phyloP scores from a whole-genome alignment of 805 yeast species.

The Saccharomycopsis guyanensis region DNA sequence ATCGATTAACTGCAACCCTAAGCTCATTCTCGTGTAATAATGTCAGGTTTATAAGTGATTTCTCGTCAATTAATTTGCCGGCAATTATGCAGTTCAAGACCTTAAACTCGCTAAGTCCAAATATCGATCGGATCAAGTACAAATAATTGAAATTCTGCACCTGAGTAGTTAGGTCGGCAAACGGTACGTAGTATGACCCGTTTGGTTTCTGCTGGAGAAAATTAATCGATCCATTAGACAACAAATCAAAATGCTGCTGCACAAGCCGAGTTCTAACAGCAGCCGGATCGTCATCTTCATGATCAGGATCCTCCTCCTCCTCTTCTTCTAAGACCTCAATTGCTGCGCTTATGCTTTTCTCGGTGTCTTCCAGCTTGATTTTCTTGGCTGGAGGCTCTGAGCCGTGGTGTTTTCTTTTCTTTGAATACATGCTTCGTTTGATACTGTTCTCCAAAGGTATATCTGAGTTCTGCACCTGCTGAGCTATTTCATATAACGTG shows the following conservation, averaged over 20 bases:
- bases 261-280: constrained; percentile 12
- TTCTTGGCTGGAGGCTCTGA: constrained; percentile 24
- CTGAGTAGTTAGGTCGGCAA: constrained; percentile 38
- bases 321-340: constrained; percentile 23
- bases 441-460: constrained; percentile 13
- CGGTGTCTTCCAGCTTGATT: constrained; percentile 26
- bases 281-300: constrained; percentile 22
- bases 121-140: constrained; percentile 47
- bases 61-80: constrained; percentile 74
- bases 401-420: constrained; percentile 38
- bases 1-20: constrained; percentile 57
- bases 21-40: constrained; percentile 72
- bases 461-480: constrained; percentile 4
- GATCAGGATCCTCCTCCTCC: constrained; percentile 29
- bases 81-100: constrained; percentile 70
- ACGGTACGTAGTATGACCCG: constrained; percentile 59
- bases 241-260: constrained; percentile 52
- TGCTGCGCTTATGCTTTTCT: not conserved
- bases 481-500: constrained; percentile 15
- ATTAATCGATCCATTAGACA: constrained; percentile 47
- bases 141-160: constrained; percentile 47
- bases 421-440: constrained; percentile 10
- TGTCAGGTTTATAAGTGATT: constrained; percentile 65
- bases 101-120: constrained; percentile 63
- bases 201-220: constrained; percentile 53